Conservation (phyloP, 306 rosid genomes). For the Elaeagnus macrophylla region DNA sequence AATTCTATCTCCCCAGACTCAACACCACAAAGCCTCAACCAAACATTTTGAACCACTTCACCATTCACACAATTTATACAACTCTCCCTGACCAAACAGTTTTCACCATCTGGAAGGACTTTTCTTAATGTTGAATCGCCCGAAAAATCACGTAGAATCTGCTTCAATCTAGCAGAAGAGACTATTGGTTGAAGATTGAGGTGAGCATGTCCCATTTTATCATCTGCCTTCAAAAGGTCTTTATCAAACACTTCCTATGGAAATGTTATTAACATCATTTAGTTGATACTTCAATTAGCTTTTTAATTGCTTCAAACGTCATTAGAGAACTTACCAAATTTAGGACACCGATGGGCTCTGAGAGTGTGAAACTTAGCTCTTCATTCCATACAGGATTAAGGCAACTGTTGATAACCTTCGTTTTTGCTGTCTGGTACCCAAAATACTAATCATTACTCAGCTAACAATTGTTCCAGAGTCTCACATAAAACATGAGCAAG, state of each 20-base stretch:
- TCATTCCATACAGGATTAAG: conserved; percentile 98
- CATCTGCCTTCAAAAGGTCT: conserved; percentile 86
- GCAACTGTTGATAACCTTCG: conserved; percentile 86
- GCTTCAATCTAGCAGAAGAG: conserved; percentile 72
- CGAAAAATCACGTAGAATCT: conserved; percentile 45
- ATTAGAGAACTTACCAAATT: conserved; percentile 77
- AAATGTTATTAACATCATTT: not conserved
- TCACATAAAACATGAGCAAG: not conserved
- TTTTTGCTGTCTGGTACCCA: conserved; percentile 74
- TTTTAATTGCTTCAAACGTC: too few species aligned
- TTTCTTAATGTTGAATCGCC: conserved; percentile 68
- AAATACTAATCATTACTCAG: conserved; percentile 15
- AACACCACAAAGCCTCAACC: conserved; percentile 81
- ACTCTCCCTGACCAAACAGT: conserved; percentile 81
- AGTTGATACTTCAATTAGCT: too few species aligned
- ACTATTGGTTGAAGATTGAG: conserved; percentile 78
- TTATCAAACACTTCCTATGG: conserved; percentile 88
- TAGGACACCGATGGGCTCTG: conserved; percentile 56
- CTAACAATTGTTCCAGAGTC: not conserved
- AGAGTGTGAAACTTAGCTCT: conserved; percentile 62
- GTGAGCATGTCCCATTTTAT: conserved; percentile 91
- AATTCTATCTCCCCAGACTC: conserved; percentile 87
- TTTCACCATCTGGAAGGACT: conserved; percentile 65
- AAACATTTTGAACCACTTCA: conserved; percentile 70
- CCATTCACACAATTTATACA: conserved; percentile 64